phyloP scores from a whole-genome alignment of 2,329 filamentous ascomycete species.

The Cercospora canescens region DNA sequence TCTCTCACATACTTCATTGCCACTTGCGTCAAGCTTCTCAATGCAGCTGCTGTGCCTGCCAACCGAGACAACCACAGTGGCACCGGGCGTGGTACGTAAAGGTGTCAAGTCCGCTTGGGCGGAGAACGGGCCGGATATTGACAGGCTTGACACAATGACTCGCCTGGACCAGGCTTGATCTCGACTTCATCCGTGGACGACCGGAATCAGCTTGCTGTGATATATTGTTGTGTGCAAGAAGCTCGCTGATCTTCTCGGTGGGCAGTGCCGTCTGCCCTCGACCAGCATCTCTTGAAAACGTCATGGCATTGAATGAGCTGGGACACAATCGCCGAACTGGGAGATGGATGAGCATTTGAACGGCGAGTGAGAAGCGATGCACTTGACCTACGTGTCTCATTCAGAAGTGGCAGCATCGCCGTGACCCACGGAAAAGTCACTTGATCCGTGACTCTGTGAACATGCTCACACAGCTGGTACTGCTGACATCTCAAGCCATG shows the following conservation, averaged over 20 bases:
- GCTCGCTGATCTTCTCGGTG: too few relatives aligned
- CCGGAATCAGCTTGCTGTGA: background rate
- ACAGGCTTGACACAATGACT: constrained; percentile 1
- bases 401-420: background rate
- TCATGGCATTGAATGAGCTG: background rate
- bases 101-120: background rate
- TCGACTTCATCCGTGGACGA: background rate
- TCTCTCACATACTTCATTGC: background rate
- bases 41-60: background rate
- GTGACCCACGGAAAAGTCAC: background rate
- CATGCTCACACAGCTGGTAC: background rate
- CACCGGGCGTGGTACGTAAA: background rate
- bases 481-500: background rate
- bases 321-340: background rate
- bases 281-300: background rate
- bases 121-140: background rate
- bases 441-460: background rate
- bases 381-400: background rate
- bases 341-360: background rate
- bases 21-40: background rate
- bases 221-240: background rate
- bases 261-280: too few relatives aligned
- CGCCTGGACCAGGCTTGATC: background rate
- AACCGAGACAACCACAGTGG: background rate
- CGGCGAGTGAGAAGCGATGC: background rate